Base-by-base conservation (phyloP, 75 land plant genomes). In the Picea glauca region DNA sequence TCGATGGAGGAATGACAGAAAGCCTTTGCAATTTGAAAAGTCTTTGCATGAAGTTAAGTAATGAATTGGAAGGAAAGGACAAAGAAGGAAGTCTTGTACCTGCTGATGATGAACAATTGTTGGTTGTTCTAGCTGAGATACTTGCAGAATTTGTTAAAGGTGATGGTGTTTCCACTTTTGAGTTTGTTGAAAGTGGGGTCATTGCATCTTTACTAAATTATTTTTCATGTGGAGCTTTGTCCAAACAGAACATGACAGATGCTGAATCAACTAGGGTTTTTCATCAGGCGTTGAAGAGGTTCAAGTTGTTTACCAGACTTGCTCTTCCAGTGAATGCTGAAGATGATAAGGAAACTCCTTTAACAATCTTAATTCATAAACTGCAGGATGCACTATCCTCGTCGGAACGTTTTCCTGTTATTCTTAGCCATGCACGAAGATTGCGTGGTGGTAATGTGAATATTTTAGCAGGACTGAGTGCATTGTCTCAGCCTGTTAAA, bases 121-220 rank as follows among this genome's bases (percentile, higher is more conserved):
- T 75, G 68, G 9, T 58, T 72, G 58, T 85, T 38, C 76, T 92
- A 57, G 77, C 63, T 62, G 78, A 88, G 72, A 73, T 92, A 15
- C 76, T 92, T 81, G 30, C 17, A 63, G 88, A 79, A 38, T 78
- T 94, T 59, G 74, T 46, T 82, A 83, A 81, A n/a, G 79, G 65
- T 17, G 92, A 88, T 18, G 68, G 85, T 12, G 79, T 94, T 32
- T 89, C 96, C 23, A 90, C 91, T 7, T 94, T 94, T 84, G 96
- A 94, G 76, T 90, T 94, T 60, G 83, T 92, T 20, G 90, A 88
- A 38, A 90, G 96, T 85, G 94, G 94, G 62, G 81, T 94, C 35
- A 75, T 90, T 14, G 85, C 73, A 46, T 84, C 96, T 2, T 79
- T 94, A 40, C 58, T 87, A 32, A 61, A 79, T 62, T 94, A 86